Base-by-base conservation (phyloP, 129 eudicot genomes). In the Rutidosis leptorrhynchoides region DNA sequence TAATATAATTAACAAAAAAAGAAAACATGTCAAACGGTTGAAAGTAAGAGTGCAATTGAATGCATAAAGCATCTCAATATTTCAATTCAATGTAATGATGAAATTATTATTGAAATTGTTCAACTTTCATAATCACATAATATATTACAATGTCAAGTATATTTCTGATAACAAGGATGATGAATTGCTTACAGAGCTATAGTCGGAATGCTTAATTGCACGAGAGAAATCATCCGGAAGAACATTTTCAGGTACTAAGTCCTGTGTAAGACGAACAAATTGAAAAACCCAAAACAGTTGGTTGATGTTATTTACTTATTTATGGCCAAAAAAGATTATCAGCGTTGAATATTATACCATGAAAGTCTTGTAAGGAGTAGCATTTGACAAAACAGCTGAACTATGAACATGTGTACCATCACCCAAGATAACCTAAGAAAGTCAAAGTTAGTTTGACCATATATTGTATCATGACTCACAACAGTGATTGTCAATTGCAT, bases 341-440 rank as follows among this genome's bases (percentile, higher is more conserved):
- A 65, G 67, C 24, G 22, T 57, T 40, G 35, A 28, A 52, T 46
- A 57, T 6, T 23, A 67, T 83, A 93, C 99, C 97, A 86, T 76
- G 73, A 94, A 94, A 69, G 99, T 94, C 81, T 69, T 94, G 79
- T 89, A 83, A 5, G 95, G 90, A 10, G 97, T 94, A 16, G 99
- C 97, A 84, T 94, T 94, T 63, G 99, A 94, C 46, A 94, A 77
- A 64, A 94, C 95, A 89, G 81, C 95, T 9, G 90, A 82, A 69
- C 97, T 86, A 48, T 65, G 81, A 74, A 94, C 76, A 29, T 77
- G 25, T 52, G 88, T 84, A 51, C 97, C 97, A 81, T 94, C 95
- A 22, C 93, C 96, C 81, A 94, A 76, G 76, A 79, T 58, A 58
- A 94, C 99, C 99, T 90, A 65, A 67, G 65, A 15, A 71, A 67